phyloP scores from a whole-genome alignment of 495 filamentous ascomycete genomes.

The Penicillium taxi region DNA sequence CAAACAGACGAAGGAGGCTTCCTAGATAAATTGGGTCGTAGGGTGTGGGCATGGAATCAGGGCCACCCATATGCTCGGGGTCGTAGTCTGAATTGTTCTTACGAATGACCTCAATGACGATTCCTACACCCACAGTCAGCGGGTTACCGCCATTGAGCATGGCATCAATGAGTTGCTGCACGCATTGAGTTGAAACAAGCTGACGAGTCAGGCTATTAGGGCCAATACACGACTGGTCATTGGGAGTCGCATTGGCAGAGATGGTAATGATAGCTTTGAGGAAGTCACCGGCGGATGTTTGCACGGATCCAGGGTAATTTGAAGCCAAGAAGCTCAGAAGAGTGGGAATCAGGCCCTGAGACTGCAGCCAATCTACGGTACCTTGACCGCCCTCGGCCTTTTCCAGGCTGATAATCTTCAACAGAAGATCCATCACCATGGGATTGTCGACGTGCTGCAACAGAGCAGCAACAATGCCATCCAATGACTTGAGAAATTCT shows the following conservation, averaged over 20 bases:
- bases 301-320: conserved; percentile 73
- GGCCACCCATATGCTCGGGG: conserved; percentile 71
- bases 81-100: conserved; percentile 99
- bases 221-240: conserved; percentile 95
- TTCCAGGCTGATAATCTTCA: conserved; percentile 97
- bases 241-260: conserved; percentile 94
- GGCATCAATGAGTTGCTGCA: conserved; percentile 70
- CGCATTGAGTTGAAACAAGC: conserved; percentile 81
- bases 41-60: conserved; percentile 67
- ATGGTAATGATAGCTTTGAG: conserved; percentile 99
- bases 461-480: conserved; percentile 74
- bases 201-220: conserved; percentile 95
- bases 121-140: conserved; percentile 92
- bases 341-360: conserved; percentile 79
- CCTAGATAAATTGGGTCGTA: conserved; percentile 96
- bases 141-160: conserved; percentile 95
- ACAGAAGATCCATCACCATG: conserved; percentile 95
- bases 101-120: conserved; percentile 95
- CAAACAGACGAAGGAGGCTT: conserved; percentile 83
- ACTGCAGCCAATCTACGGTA: conserved; percentile 95
- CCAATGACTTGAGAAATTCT: conserved; percentile 71
- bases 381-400: conserved; percentile 86
- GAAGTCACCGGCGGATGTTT: conserved; percentile 96
- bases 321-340: conserved; percentile 81
- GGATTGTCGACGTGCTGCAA: conserved; percentile 94